Evolutionary conservation across 2,329 filamentous ascomycete genomes (phyloP).

Genomic region (Talaromyces sp.): DNA sequence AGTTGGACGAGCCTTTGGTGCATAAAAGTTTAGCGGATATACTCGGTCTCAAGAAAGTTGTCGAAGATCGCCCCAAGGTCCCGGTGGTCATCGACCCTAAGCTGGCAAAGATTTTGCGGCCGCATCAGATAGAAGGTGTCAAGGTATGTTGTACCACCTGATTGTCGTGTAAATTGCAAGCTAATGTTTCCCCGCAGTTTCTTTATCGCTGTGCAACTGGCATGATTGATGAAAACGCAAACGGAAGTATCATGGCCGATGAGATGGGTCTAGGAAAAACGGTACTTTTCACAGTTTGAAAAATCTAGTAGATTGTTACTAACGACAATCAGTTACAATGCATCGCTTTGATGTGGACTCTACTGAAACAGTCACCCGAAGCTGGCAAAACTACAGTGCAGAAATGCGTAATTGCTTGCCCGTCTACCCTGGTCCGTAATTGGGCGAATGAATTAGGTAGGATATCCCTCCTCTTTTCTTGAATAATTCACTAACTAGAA

Average conservation of each 20-base stretch:
- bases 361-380: conserved; percentile 91
- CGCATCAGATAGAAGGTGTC: conserved; percentile 96
- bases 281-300: conserved; percentile 23
- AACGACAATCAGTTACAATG: conserved; percentile 62
- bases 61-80: conserved; percentile 80
- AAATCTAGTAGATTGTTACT: conserved; percentile 1
- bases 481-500: conserved; percentile 16
- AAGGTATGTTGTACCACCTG: conserved; percentile 46
- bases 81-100: conserved; percentile 94
- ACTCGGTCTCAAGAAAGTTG: conserved; percentile 84
- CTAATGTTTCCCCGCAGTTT: conserved; percentile 48
- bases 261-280: conserved; percentile 99
- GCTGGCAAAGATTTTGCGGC: conserved; percentile 81
- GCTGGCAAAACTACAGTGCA: conserved; percentile 92
- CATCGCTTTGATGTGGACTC: conserved; percentile 92
- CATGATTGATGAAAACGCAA: conserved; percentile 87
- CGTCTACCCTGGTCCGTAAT: conserved; percentile 91
- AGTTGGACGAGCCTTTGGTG: conserved; percentile 71
- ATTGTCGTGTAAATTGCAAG: neutral
- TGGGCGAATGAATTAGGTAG: conserved; percentile 86
- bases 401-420: conserved; percentile 94
- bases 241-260: conserved; percentile 99
- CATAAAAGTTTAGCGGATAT: conserved; percentile 97
- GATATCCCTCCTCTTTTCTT: conserved; percentile 6
- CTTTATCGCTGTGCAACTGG: conserved; percentile 92